A percentile compares a stretch with the other conserved stretches of the same genome.
Conservation (phyloP, 2,329 filamentous ascomycete genomes). For the Paecilomyces fulvus region DNA sequence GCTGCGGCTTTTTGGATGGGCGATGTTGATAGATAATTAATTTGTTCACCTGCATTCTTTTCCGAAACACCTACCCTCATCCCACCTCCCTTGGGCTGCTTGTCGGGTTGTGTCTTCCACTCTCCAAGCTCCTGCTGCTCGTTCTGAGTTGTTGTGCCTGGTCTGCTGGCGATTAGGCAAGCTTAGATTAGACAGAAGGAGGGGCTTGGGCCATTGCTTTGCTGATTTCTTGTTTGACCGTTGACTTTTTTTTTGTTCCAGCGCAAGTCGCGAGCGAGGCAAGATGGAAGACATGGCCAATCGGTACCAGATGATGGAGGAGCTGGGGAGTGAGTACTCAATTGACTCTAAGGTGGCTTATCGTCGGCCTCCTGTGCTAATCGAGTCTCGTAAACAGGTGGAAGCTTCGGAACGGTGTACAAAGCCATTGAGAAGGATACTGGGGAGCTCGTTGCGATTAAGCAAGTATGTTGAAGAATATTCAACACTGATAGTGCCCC, state of each 20-base stretch:
- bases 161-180: not conserved
- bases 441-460: constrained; percentile 91
- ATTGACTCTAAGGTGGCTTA: not conserved
- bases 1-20: not conserved
- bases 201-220: not conserved
- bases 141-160: not conserved
- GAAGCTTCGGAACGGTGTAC: constrained; percentile 94
- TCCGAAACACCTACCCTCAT: not conserved
- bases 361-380: constrained; percentile 6
- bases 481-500: not conserved
- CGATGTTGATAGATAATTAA: not conserved
- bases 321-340: constrained; percentile 72
- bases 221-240: not conserved
- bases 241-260: not conserved
- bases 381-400: constrained; percentile 47
- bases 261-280: constrained; percentile 12
- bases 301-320: constrained; percentile 90
- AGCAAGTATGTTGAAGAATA: constrained; percentile 59
- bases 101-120: not conserved
- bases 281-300: constrained; percentile 57
- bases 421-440: constrained; percentile 88
- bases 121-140: not conserved
- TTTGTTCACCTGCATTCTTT: not conserved
- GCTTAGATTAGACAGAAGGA: not conserved
- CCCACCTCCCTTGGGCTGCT: not conserved